Conservation (phyloP, 805 yeast genomes). For the Saturnispora sekii region DNA sequence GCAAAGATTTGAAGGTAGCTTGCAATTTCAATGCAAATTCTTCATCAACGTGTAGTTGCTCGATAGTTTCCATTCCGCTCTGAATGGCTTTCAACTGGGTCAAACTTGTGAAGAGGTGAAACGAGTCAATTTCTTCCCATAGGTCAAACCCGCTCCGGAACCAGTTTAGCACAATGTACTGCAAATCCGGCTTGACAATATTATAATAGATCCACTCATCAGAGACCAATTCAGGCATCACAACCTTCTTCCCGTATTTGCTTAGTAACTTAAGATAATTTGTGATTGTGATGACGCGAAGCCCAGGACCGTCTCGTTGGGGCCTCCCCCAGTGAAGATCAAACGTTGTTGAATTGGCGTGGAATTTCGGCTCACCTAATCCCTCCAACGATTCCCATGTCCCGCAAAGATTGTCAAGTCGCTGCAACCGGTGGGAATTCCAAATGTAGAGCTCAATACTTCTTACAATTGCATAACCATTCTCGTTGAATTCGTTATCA, state of each 20-base stretch:
- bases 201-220: slow-evolving; percentile 35
- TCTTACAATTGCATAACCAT: slow-evolving; percentile 11
- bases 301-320: slow-evolving; percentile 90
- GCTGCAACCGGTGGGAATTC: slow-evolving; percentile 51
- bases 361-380: slow-evolving; percentile 87
- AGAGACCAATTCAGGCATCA: slow-evolving; percentile 22
- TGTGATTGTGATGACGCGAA: slow-evolving; percentile 57
- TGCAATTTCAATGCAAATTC: slow-evolving; percentile 26
- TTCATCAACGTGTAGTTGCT: slow-evolving; percentile 16
- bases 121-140: slow-evolving; percentile 81
- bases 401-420: slow-evolving; percentile 64
- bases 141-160: slow-evolving; percentile 61
- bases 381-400: slow-evolving; percentile 41
- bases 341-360: slow-evolving; percentile 56
- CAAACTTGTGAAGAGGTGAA: slow-evolving; percentile 72
- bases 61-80: slow-evolving; percentile 39
- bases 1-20: slow-evolving; percentile 27
- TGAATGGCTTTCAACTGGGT: slow-evolving; percentile 63
- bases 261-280: slow-evolving; percentile 41
- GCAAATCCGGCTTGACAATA: slow-evolving; percentile 60
- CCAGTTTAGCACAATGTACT: slow-evolving; percentile 59
- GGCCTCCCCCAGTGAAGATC: slow-evolving; percentile 83
- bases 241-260: slow-evolving; percentile 21
- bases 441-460: slow-evolving; percentile 52
- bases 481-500: slow-evolving; percentile 28